Evolutionary conservation across 78 protist species (phyloP).

Genomic region (Ministeria vibrans): DNA sequence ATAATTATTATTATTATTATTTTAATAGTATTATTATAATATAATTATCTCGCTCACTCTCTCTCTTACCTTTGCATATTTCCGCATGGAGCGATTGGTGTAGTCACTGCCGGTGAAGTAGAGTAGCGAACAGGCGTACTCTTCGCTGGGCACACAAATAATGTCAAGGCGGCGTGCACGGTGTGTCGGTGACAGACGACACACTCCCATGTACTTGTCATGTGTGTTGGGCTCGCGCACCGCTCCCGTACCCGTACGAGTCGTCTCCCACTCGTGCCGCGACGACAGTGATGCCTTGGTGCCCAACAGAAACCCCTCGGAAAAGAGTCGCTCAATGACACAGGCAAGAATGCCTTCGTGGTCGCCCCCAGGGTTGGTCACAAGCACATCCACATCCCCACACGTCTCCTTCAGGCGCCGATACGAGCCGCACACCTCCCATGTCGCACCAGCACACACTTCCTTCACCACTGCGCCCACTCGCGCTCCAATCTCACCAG

Average conservation of each 20-base stretch:
- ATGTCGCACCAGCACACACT: neutral
- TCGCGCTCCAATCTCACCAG: neutral
- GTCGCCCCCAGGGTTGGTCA: neutral
- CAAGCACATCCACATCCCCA: neutral
- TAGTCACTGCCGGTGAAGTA: slow-evolving; percentile 9
- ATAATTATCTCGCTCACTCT: too few relatives aligned
- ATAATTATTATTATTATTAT: too few relatives aligned
- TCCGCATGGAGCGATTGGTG: slow-evolving; percentile 19
- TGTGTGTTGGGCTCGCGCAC: neutral
- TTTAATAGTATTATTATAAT: too few relatives aligned
- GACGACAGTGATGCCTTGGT: neutral
- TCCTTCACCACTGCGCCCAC: neutral
- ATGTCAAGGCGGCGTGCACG: neutral
- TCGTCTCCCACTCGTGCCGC: neutral
- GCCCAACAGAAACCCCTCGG: neutral
- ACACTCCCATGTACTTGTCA: slow-evolving; percentile 1
- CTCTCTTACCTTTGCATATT: too few relatives aligned
- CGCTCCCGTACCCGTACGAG: neutral
- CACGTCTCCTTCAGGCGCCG: slow-evolving; percentile 3
- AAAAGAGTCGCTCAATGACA: neutral
- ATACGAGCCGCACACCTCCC: neutral
- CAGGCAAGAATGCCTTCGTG: neutral
- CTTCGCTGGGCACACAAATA: neutral
- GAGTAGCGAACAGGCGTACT: neutral
- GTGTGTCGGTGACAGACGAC: neutral